Evolutionary conservation across 2,329 filamentous ascomycete species (phyloP), one percentile per base, ranked within the genome.

Genomic region (Tolypocladium endophyticum): DNA sequence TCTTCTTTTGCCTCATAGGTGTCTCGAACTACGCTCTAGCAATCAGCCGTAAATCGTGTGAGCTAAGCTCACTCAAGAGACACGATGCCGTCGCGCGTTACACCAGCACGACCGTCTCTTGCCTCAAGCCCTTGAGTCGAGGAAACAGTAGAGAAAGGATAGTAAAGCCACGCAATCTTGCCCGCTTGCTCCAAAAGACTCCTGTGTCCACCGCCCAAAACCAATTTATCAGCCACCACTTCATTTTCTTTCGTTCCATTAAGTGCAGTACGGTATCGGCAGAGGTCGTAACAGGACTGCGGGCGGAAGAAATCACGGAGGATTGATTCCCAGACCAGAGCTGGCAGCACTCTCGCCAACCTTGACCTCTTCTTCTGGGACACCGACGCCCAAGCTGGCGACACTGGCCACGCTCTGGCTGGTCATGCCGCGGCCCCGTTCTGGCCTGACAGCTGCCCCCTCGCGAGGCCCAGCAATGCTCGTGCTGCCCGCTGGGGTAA

Each of bases 271-370:
- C 30, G 9, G 33, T 33, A 11, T 1, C 25, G 25, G 47, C 25
- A 7, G 18, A 33, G 5, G 30, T 35, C 9, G 28, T 1, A 18
- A 35, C 7, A 5, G 16, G 18, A 12, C 9, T 14, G 4, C 7
- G 20, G 4, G 20, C n/a, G 9, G 1, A 12, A 20, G 35, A 8
- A 7, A 50, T 61, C 57, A 64, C 59, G 60, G 60, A 1, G 59
- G 38, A 16, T 58, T 64, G 30, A 64, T 60, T n/a, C 59, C 62
- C 23, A 72, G 64, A 23, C 71, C 70, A 20, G 70, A 68, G 64
- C 81, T 85, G 1, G 82, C 81, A 0, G 84, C 84, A 62, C 83
- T 86, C 73, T 87, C 83, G 1, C 84, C 84, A 35, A 87, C 82
- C 57, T 77, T 77, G 52, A 87, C 71, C 67, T 84, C 83, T 55